phyloP scores from a whole-genome alignment of 1,139 yeast genomes.

The Candida anutae region DNA sequence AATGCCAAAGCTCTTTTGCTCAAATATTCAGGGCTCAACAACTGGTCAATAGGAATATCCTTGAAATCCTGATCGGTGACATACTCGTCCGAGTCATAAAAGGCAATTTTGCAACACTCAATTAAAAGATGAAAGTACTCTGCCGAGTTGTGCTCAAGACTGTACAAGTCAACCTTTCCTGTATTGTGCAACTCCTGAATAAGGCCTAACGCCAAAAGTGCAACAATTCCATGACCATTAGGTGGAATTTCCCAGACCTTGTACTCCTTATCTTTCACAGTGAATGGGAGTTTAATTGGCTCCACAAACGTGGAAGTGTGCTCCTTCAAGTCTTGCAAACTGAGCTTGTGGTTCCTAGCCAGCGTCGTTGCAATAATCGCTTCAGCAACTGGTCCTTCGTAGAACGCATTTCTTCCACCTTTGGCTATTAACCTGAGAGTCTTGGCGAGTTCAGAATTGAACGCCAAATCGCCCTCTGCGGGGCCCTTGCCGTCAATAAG shows the following conservation, averaged over 20 bases:
- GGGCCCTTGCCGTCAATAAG: conserved; percentile 38
- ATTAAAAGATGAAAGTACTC: conserved; percentile 64
- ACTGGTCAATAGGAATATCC: conserved; percentile 25
- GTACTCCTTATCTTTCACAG: conserved; percentile 14
- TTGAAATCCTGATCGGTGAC: conserved; percentile 54
- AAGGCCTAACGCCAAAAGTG: conserved; percentile 60
- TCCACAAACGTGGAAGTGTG: conserved; percentile 58
- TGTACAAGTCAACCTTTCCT: conserved; percentile 37
- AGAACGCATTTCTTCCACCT: conserved; percentile 58
- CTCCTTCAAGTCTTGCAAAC: conserved; percentile 43
- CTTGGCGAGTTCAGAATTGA: conserved; percentile 46
- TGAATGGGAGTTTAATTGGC: conserved; percentile 45
- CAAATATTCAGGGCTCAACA: conserved; percentile 40
- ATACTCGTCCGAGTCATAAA: conserved; percentile 70
- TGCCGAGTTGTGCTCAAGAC: conserved; percentile 56
- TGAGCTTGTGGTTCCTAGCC: conserved; percentile 48
- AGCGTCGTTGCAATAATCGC: conserved; percentile 51
- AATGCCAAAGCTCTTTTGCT: conserved; percentile 43
- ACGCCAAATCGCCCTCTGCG: conserved; percentile 50
- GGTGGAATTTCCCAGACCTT: conserved; percentile 75
- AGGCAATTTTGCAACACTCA: conserved; percentile 66
- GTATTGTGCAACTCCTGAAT: conserved; percentile 46
- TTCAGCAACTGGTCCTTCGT: conserved; percentile 60
- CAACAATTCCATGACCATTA: conserved; percentile 74
- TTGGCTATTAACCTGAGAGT: conserved; percentile 46